phyloP scores from a whole-genome alignment of 768 basidiomycete genomes.

The Omphalotus guepiniiformis region DNA sequence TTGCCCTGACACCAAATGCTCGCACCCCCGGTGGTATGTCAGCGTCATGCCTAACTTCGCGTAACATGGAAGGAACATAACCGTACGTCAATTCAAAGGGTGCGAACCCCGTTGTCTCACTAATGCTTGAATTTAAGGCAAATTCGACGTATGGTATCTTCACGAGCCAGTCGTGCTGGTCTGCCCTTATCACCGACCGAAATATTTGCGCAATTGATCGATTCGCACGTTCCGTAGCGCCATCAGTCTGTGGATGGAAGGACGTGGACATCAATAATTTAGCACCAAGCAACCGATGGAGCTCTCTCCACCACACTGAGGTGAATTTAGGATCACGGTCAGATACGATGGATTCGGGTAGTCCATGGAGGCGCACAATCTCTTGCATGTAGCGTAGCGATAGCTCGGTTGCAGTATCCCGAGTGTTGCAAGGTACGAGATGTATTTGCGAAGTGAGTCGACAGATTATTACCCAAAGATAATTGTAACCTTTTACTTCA shows the following conservation, averaged over 20 bases:
- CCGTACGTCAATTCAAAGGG: conserved; percentile 23
- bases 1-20: conserved; percentile 14
- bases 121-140: conserved; percentile 15
- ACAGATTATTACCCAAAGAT: conserved; percentile 22
- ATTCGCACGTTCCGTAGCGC: conserved; percentile 12
- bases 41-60: background rate
- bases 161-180: conserved; percentile 15
- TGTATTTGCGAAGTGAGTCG: conserved; percentile 13
- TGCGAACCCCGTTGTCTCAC: conserved; percentile 18
- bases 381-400: conserved; percentile 10
- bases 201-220: conserved; percentile 13
- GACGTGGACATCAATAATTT: conserved; percentile 20
- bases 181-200: conserved; percentile 4
- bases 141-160: conserved; percentile 12
- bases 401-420: conserved; percentile 11
- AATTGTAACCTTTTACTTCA: background rate
- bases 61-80: conserved; percentile 12
- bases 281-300: conserved; percentile 12
- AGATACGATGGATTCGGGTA: conserved; percentile 18
- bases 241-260: conserved; percentile 29
- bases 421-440: conserved; percentile 9
- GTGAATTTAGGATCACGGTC: conserved; percentile 30
- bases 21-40: conserved; percentile 12
- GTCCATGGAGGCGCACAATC: conserved; percentile 14
- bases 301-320: conserved; percentile 26